A percentile compares a stretch with the other conserved stretches of the same genome.
phyloP scores from a whole-genome alignment of 306 rosid genomes.

The Medicago ruthenica region DNA sequence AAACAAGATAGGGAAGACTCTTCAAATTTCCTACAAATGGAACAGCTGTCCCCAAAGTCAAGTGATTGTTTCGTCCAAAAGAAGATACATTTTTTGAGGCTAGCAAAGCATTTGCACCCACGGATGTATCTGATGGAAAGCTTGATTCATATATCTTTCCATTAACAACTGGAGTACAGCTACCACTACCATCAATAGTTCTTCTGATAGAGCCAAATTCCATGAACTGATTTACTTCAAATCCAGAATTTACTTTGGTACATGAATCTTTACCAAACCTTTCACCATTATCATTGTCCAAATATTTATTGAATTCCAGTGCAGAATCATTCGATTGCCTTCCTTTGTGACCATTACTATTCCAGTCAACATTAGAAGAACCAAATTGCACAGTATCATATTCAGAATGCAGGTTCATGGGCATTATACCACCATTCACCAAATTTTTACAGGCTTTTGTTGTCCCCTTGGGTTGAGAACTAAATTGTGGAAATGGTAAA shows the following conservation, averaged over 20 bases:
- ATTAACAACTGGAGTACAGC: constrained; percentile 35
- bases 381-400: constrained; percentile 45
- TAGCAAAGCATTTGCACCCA: constrained; percentile 33
- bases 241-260: constrained; percentile 45
- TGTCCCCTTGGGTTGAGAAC: constrained; percentile 32
- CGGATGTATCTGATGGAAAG: constrained; percentile 33
- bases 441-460: constrained; percentile 40
- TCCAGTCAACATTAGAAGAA: constrained; percentile 37
- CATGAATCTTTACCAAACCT: constrained; percentile 38
- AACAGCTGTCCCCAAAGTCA: constrained; percentile 40
- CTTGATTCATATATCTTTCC: constrained; percentile 48
- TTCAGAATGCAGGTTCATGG: constrained; percentile 45
- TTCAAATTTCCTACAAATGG: constrained; percentile 45
- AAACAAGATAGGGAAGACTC: constrained; percentile 49
- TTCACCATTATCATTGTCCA: constrained; percentile 50
- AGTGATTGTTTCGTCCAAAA: constrained; percentile 46
- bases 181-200: constrained; percentile 41
- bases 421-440: constrained; percentile 32
- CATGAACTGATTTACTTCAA: constrained; percentile 41
- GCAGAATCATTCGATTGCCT: constrained; percentile 46
- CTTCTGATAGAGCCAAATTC: constrained; percentile 38
- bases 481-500: constrained; percentile 46
- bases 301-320: constrained; percentile 34
- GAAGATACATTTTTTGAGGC: constrained; percentile 43
- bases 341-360: constrained; percentile 41